Evolutionary conservation across 805 yeast species (phyloP).

Genomic region (Wickerhamomyces alni): DNA sequence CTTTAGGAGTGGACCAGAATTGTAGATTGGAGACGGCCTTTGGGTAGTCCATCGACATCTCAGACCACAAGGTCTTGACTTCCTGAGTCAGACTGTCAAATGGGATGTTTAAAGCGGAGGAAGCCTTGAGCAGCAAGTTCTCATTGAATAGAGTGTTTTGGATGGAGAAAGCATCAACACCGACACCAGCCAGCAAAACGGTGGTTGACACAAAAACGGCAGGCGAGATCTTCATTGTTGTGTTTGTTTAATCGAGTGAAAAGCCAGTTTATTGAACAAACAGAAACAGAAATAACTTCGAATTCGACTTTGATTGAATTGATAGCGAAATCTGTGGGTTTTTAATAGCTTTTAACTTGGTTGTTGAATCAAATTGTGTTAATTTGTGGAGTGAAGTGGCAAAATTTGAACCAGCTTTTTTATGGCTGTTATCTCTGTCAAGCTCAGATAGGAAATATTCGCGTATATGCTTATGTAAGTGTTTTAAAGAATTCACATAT

Average conservation of each 20-base stretch:
- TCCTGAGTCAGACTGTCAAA: constrained; percentile 42
- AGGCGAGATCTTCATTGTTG: constrained; percentile 6
- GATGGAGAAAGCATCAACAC: constrained; percentile 24
- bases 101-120: constrained; percentile 46
- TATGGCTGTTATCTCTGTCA: too few relatives aligned
- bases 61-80: constrained; percentile 52
- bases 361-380: not conserved
- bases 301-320: too few relatives aligned
- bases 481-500: too few relatives aligned
- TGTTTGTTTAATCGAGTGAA: too few relatives aligned
- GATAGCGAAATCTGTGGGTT: too few relatives aligned
- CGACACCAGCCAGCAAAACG: constrained; percentile 12
- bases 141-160: constrained; percentile 26
- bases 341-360: too few relatives aligned
- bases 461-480: too few relatives aligned
- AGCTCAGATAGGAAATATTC: too few relatives aligned
- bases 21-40: constrained; percentile 43
- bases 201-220: constrained; percentile 10
- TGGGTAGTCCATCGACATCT: constrained; percentile 57
- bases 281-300: too few relatives aligned
- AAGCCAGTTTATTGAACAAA: too few relatives aligned
- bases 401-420: too few relatives aligned
- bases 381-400: not conserved
- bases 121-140: constrained; percentile 40
- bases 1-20: constrained; percentile 45